Base-by-base conservation (phyloP, 805 yeast species). In the Groenewaldozyma tartarivorans region DNA sequence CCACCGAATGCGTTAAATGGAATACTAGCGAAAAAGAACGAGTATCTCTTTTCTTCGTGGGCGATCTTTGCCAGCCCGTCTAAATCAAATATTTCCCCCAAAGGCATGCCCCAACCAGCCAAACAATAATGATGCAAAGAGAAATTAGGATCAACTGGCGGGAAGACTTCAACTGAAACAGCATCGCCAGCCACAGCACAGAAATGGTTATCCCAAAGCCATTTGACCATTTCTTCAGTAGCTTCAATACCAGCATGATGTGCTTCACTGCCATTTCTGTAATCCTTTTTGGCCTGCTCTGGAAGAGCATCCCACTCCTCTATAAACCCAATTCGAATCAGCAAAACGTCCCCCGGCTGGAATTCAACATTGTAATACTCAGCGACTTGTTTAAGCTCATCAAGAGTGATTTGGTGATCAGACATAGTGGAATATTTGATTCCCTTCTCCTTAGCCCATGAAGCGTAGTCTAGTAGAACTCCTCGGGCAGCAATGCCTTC, bases 1-100 rank as follows among this genome's bases (percentile, higher is more conserved):
- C 64, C 65, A 11, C 64, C 64, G 4, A 52, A 51, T 5, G 56
- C 53, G 34, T 61, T 59, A 40, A 57, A 47, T 18, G 66, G 66
- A 13, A 57, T 62, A 21, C 54, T 47, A 9, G 60, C 49, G 36
- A 61, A 49, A 48, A 61, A 49, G 50, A 61, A 61, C 4, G 56
- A 43, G 43, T 51, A 60, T 35, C 60, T 48, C 17, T 48, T 48
- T 21, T 43, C 46, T 30, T 41, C 42, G 33, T 51, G 38, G 44
- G 65, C 61, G 13, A 49, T 27, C 30, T 47, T 50, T 13, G 60
- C 44, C 17, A 61, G 41, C 4, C 46, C 55, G 30, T 59, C 62
- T 11, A 61, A 51, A 39, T 61, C 56, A 33, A 60, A 56, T 37
- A 58, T 45, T 46, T 61, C 65, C 5, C 65, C 65, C 13, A 61